phyloP scores from a whole-genome alignment of 176 grass and related monocot genomes.

The Musa beccarii region DNA sequence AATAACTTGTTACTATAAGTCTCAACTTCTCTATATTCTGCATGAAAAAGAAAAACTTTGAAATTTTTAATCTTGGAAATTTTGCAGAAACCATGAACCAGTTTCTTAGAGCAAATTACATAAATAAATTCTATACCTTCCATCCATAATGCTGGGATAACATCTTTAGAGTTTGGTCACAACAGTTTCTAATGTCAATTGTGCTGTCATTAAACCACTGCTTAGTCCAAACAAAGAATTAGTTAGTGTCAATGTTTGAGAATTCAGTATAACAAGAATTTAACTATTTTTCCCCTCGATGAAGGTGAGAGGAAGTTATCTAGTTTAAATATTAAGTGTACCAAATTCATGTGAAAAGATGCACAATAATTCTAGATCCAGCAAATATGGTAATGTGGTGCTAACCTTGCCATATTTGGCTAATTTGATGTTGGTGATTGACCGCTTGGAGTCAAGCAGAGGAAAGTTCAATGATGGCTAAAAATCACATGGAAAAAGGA shows the following conservation, averaged over 20 bases:
- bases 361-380: neutral
- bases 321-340: too few relatives aligned
- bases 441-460: slow-evolving; percentile 24
- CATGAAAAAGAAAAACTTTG: neutral
- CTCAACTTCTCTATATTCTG: neutral
- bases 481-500: neutral
- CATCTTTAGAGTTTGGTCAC: slow-evolving; percentile 50
- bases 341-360: too few relatives aligned
- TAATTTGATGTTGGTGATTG: slow-evolving; percentile 48
- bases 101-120: too few relatives aligned
- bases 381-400: neutral
- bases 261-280: neutral
- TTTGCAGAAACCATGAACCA: too few relatives aligned
- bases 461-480: slow-evolving; percentile 71
- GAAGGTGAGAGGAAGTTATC: neutral
- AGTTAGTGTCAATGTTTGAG: slow-evolving; percentile 1
- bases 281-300: neutral
- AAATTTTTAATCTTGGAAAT: neutral
- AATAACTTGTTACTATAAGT: too few relatives aligned
- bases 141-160: slow-evolving; percentile 47
- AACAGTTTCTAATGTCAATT: slow-evolving; percentile 57
- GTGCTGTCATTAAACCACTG: slow-evolving; percentile 81
- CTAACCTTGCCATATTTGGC: slow-evolving; percentile 69
- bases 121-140: slow-evolving; percentile 35
- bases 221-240: slow-evolving; percentile 11